phyloP scores from a whole-genome alignment of 345 rosid genomes.

The Pistacia atlantica region DNA sequence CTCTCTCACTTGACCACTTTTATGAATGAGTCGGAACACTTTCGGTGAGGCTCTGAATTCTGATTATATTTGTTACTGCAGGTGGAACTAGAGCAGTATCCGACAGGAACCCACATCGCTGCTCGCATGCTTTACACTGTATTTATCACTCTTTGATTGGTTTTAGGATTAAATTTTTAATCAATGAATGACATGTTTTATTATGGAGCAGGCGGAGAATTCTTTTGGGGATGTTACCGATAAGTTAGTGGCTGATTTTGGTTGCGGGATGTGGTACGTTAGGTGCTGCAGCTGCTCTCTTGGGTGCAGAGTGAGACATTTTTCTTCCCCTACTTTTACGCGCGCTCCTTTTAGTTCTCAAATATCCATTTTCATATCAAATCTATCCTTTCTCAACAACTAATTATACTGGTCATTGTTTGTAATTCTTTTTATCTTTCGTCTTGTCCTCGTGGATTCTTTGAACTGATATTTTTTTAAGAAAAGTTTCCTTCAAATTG shows the following conservation, averaged over 20 bases:
- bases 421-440: not conserved
- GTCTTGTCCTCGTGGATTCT: not conserved
- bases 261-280: constrained; percentile 95
- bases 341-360: not conserved
- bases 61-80: constrained; percentile 27
- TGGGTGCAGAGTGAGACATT: constrained; percentile 81
- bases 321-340: constrained; percentile 6
- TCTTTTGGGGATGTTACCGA: constrained; percentile 76
- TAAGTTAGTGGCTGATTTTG: constrained; percentile 92
- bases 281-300: constrained; percentile 81
- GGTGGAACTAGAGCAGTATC: constrained; percentile 95
- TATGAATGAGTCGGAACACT: not conserved
- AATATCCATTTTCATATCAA: not conserved
- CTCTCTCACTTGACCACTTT: not conserved
- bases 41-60: not conserved
- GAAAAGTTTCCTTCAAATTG: too few species aligned
- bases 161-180: not conserved
- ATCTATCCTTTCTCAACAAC: not conserved
- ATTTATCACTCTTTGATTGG: not conserved
- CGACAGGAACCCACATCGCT: constrained; percentile 95
- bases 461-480: not conserved
- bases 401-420: not conserved
- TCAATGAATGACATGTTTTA: constrained; percentile 2
- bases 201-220: constrained; percentile 67
- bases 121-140: constrained; percentile 94